Conservation (phyloP, 805 yeast genomes). For the Kregervanrija delftensis region DNA sequence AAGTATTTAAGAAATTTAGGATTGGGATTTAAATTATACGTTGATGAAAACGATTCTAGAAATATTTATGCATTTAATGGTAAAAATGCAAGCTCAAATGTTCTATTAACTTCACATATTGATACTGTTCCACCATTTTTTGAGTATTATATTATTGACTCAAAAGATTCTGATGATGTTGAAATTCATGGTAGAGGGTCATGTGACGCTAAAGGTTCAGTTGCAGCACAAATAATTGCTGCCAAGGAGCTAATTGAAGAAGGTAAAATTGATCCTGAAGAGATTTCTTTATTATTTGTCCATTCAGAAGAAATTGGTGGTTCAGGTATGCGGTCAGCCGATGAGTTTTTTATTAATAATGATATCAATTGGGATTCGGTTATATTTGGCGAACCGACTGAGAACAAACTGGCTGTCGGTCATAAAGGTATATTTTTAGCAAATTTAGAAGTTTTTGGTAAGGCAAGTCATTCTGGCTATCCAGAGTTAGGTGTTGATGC, state of each 20-base stretch:
- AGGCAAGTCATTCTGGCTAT: constrained; percentile 61
- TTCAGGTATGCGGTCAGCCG: constrained; percentile 48
- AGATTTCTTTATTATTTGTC: constrained; percentile 51
- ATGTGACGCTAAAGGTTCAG: constrained; percentile 66
- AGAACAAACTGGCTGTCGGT: constrained; percentile 58
- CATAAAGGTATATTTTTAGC: constrained; percentile 55
- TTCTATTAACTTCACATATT: constrained; percentile 52
- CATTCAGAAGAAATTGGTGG: constrained; percentile 72
- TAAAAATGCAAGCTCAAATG: constrained; percentile 35
- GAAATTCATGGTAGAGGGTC: constrained; percentile 61
- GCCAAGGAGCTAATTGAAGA: constrained; percentile 37
- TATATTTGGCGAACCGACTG: constrained; percentile 74
- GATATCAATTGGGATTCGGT: constrained; percentile 48
- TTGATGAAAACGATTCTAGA: constrained; percentile 6
- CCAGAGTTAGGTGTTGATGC: constrained; percentile 66
- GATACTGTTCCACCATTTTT: constrained; percentile 70
- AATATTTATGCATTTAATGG: constrained; percentile 54
- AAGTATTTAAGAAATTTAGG: constrained; percentile 35
- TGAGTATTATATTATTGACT: constrained; percentile 33
- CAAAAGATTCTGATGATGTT: constrained; percentile 27
- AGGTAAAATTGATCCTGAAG: constrained; percentile 41
- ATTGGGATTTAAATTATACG: constrained; percentile 43
- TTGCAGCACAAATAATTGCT: constrained; percentile 55
- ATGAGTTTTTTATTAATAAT: constrained; percentile 26
- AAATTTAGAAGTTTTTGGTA: constrained; percentile 41